These are phyloP conservation scores for Nannochloropsis oceanica DNA, from an alignment of 108 stramenopile genomes.

Conservation along the genomic window DNA sequence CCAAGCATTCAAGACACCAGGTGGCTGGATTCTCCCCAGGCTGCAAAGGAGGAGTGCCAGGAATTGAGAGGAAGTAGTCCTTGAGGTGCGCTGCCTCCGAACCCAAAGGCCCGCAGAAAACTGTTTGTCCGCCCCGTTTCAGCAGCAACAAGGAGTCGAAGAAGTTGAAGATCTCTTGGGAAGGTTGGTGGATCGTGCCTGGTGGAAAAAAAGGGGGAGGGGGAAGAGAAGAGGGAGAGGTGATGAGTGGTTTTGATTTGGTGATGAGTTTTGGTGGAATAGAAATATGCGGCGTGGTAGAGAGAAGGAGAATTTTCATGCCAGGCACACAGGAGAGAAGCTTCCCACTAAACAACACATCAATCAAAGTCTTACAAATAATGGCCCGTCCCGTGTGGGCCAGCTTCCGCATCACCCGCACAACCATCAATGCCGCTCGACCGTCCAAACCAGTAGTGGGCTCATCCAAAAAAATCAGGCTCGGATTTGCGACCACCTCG, in stretches of 20 bases:
- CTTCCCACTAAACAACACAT: too few relatives aligned
- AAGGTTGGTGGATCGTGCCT: conserved; percentile 71
- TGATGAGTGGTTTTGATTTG: too few relatives aligned
- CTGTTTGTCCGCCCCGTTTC: conserved; percentile 58
- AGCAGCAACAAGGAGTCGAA: conserved; percentile 55
- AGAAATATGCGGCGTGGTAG: too few relatives aligned
- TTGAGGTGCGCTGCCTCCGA: background rate
- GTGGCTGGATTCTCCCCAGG: conserved; percentile 1
- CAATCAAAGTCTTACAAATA: conserved; percentile 1
- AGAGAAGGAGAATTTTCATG: too few relatives aligned
- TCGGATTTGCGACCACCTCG: conserved; percentile 59
- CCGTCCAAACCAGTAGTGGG: conserved; percentile 52
- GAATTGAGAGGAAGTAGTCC: background rate
- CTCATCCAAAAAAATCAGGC: conserved; percentile 48
- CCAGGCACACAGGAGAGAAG: too few relatives aligned
- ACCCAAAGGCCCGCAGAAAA: conserved; percentile 48
- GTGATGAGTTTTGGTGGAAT: too few relatives aligned
- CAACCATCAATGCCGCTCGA: conserved; percentile 48
- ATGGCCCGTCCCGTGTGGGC: conserved; percentile 47
- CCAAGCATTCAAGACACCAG: conserved; percentile 19
- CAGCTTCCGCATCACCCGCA: conserved; percentile 37
- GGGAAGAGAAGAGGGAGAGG: too few relatives aligned
- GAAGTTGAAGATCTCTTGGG: conserved; percentile 53
- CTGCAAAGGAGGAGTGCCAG: background rate
- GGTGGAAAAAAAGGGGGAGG: background rate